These are phyloP conservation scores for Candida albicans DNA, from an alignment of 1,139 yeast genomes.

Conservation along the genomic window DNA sequence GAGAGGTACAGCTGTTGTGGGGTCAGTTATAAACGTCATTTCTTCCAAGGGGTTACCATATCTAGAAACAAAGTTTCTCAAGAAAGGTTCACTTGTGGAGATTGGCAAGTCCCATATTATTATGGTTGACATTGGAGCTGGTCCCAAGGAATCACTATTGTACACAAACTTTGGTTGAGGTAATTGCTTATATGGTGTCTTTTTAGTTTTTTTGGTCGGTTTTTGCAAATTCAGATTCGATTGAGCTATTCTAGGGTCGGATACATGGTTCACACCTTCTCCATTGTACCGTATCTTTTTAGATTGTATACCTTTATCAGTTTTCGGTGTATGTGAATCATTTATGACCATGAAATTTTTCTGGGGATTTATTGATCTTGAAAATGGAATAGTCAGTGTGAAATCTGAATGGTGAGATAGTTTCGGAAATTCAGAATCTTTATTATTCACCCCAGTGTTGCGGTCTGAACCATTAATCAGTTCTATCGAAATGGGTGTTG, in stretches of 20 bases:
- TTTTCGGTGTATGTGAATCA: slow-evolving; percentile 56
- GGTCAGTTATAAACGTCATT: slow-evolving; percentile 65
- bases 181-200: slow-evolving; percentile 47
- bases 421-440: slow-evolving; percentile 31
- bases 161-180: slow-evolving; percentile 55
- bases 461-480: slow-evolving; percentile 29
- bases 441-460: slow-evolving; percentile 32
- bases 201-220: slow-evolving; percentile 44
- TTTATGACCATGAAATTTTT: slow-evolving; percentile 47
- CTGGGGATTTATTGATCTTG: slow-evolving; percentile 19
- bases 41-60: slow-evolving; percentile 60
- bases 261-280: slow-evolving; percentile 23
- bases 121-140: slow-evolving; percentile 69
- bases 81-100: slow-evolving; percentile 47
- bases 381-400: slow-evolving; percentile 15
- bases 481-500: neutral
- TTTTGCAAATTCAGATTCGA: slow-evolving; percentile 35
- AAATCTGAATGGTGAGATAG: slow-evolving; percentile 34
- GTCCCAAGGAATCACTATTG: slow-evolving; percentile 75
- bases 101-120: slow-evolving; percentile 65
- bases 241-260: slow-evolving; percentile 38
- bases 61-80: slow-evolving; percentile 52
- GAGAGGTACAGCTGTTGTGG: slow-evolving; percentile 75
- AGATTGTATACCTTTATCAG: slow-evolving; percentile 36
- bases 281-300: slow-evolving; percentile 40